Evolutionary conservation across 2,329 filamentous ascomycete species (phyloP).

Genomic region (Diplodia mutila): DNA sequence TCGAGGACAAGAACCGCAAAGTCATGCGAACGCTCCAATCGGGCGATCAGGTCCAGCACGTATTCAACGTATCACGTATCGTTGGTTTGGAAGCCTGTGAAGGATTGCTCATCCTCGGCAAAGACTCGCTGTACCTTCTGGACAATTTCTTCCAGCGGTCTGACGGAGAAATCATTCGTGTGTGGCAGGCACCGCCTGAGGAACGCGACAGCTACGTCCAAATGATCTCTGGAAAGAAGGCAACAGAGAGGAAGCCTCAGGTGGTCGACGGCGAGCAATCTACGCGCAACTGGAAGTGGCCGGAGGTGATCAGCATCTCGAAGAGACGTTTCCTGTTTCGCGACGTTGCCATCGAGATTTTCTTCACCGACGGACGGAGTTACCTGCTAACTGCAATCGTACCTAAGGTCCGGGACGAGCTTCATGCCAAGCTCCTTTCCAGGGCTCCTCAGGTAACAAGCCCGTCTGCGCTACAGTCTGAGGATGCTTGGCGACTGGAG

Average conservation of each 20-base stretch:
- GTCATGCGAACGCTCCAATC: conserved; percentile 92
- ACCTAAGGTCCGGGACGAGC: conserved; percentile 72
- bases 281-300: conserved; percentile 90
- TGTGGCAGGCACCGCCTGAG: conserved; percentile 88
- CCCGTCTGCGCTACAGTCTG: conserved; percentile 71
- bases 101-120: conserved; percentile 89
- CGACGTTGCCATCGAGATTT: conserved; percentile 94
- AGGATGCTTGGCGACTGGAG: conserved; percentile 91
- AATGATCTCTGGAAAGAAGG: conserved; percentile 75
- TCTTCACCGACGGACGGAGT: conserved; percentile 95
- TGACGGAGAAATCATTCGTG: conserved; percentile 95
- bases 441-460: conserved; percentile 82
- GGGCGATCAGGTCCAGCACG: conserved; percentile 88
- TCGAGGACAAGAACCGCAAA: conserved; percentile 97
- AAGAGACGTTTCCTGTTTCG: conserved; percentile 94
- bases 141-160: conserved; percentile 95
- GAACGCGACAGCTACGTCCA: conserved; percentile 95
- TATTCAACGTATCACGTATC: conserved; percentile 94
- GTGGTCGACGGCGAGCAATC: conserved; percentile 68
- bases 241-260: conserved; percentile 33
- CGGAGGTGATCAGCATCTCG: conserved; percentile 90
- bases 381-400: conserved; percentile 88
- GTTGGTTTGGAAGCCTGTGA: conserved; percentile 92
- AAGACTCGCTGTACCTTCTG: conserved; percentile 89
- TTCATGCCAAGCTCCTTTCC: conserved; percentile 73